These are phyloP conservation scores for Penicillium sp. DNA, from an alignment of 2,329 filamentous ascomycete species.

Conservation along the genomic window DNA sequence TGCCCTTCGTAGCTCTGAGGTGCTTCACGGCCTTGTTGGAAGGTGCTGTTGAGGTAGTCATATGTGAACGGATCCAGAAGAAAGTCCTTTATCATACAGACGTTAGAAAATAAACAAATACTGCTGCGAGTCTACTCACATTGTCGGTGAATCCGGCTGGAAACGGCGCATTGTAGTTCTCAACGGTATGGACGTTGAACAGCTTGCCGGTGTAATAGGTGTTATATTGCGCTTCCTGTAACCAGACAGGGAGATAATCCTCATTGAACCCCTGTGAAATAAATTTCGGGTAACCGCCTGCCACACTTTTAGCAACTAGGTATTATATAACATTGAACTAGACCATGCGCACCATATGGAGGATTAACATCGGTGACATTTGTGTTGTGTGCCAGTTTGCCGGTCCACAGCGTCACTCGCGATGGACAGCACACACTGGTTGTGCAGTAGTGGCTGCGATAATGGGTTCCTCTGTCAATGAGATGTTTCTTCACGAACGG, in stretches of 20 bases:
- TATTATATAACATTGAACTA: too few species aligned
- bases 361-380: constrained; percentile 56
- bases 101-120: too few species aligned
- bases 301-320: too few species aligned
- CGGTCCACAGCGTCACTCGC: constrained; percentile 60
- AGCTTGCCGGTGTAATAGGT: constrained; percentile 70
- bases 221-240: constrained; percentile 65
- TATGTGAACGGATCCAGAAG: constrained; percentile 66
- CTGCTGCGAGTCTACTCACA: too few species aligned
- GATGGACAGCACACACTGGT: constrained; percentile 64
- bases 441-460: constrained; percentile 57
- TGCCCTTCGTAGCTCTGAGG: constrained; percentile 53
- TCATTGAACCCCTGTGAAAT: constrained; percentile 61
- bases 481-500: constrained; percentile 32
- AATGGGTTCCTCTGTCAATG: constrained; percentile 24
- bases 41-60: constrained; percentile 60
- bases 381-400: constrained; percentile 63
- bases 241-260: constrained; percentile 66
- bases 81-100: constrained; percentile 43
- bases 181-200: constrained; percentile 60
- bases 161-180: constrained; percentile 59
- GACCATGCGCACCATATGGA: constrained; percentile 25
- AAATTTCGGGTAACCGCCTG: constrained; percentile 59
- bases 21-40: constrained; percentile 54
- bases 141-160: constrained; percentile 58